Percentiles rank a stretch among this genome's conserved stretches.
Conservation (phyloP, 1,284 basidiomycete species). For the Trametes pubescens region DNA sequence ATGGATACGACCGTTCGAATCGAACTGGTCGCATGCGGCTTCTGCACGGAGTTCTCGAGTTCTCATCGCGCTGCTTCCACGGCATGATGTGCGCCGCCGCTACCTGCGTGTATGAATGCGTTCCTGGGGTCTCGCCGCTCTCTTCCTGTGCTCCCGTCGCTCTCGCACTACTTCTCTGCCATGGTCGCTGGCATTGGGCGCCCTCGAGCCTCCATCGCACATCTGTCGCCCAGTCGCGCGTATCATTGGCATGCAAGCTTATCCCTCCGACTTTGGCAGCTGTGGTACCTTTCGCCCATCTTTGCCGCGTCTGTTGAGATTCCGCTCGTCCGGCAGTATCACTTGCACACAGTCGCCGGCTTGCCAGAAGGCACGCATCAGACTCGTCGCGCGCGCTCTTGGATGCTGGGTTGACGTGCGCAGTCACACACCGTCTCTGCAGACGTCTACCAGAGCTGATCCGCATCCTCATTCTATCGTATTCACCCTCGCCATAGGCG, state of each 20-base stretch:
- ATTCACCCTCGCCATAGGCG: neutral
- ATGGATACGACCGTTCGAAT: neutral
- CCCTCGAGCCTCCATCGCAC: conserved; percentile 1
- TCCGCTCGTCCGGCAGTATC: too few species aligned
- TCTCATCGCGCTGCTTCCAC: conserved; percentile 12
- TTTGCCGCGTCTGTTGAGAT: too few species aligned
- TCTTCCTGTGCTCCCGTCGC: neutral
- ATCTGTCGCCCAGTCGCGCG: neutral
- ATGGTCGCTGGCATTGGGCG: neutral
- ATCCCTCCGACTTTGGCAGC: neutral
- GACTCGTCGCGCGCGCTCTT: neutral
- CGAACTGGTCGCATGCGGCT: neutral
- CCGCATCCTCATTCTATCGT: neutral
- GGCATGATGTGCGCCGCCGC: conserved; percentile 8
- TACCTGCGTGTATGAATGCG: conserved; percentile 6
- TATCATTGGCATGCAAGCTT: neutral
- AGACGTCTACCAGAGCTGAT: neutral
- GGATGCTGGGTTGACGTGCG: neutral
- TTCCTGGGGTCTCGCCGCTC: conserved; percentile 16
- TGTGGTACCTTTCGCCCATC: neutral
- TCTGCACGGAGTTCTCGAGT: neutral
- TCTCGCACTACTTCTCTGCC: neutral
- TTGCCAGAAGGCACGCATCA: neutral
- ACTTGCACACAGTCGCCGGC: neutral
- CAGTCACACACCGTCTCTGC: neutral